Conservation (phyloP, 2,329 filamentous ascomycete species). For the Cladophialophora exuberans region DNA sequence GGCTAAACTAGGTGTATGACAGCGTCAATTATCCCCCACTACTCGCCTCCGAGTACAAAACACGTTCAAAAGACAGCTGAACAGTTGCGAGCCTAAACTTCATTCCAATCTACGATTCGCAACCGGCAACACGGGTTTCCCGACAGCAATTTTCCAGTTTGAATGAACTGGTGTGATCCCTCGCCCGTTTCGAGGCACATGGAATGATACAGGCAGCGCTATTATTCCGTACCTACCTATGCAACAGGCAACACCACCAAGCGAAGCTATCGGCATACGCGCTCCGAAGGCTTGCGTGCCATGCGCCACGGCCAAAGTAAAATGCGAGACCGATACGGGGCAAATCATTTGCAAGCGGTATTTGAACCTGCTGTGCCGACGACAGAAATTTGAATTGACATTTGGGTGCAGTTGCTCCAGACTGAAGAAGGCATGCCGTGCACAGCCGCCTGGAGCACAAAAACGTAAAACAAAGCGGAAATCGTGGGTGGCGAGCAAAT, state of each 20-base stretch:
- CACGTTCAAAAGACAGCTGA: too few relatives aligned
- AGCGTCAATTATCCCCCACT: too few relatives aligned
- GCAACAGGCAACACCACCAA: constrained; percentile 8
- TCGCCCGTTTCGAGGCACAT: neutral
- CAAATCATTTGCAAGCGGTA: constrained; percentile 27
- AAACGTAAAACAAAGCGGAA: constrained; percentile 21
- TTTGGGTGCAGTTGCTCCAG: constrained; percentile 34
- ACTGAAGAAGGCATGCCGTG: constrained; percentile 35
- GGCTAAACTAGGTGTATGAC: too few relatives aligned
- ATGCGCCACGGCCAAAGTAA: constrained; percentile 28
- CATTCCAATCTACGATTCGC: too few relatives aligned
- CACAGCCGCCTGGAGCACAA: constrained; percentile 36
- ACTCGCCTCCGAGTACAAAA: too few relatives aligned
- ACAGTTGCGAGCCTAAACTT: too few relatives aligned
- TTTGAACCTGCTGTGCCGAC: neutral
- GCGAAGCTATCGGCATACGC: constrained; percentile 11
- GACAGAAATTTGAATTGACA: neutral
- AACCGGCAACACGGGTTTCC: too few relatives aligned
- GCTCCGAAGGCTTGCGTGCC: constrained; percentile 26
- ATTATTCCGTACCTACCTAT: neutral
- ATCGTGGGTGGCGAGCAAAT: neutral
- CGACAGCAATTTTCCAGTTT: too few relatives aligned
- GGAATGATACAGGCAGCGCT: too few relatives aligned
- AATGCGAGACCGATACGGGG: constrained; percentile 21
- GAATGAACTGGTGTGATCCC: neutral